Percentiles rank a stretch among this genome's conserved stretches.
These are phyloP conservation scores for Ormosia semicastrata DNA, from an alignment of 306 rosid genomes.

Conservation along the genomic window DNA sequence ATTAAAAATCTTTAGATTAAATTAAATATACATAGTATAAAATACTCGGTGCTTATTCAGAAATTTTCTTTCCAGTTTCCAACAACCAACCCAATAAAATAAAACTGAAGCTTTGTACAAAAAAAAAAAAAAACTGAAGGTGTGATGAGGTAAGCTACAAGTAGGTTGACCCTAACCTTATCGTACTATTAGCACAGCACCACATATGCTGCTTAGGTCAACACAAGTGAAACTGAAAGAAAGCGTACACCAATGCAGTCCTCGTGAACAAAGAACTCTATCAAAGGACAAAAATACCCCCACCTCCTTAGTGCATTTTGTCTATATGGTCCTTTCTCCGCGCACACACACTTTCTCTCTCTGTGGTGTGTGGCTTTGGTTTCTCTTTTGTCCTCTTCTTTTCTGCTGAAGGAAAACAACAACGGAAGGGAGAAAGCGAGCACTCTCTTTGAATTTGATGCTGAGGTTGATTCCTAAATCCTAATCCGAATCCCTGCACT, in stretches of 20 bases:
- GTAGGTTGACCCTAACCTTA: background rate
- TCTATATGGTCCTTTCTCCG: conserved; percentile 12
- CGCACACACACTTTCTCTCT: background rate
- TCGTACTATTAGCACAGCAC: background rate
- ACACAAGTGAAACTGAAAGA: background rate
- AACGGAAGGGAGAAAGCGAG: background rate
- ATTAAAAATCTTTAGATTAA: no score
- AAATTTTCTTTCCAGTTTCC: background rate
- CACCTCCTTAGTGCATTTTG: background rate
- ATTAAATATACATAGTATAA: no score
- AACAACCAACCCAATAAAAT: background rate
- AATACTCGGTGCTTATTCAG: background rate
- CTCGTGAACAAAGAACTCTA: background rate
- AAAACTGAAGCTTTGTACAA: no score
- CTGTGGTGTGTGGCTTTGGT: background rate
- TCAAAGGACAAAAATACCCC: conserved; percentile 20
- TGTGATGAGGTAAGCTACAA: background rate
- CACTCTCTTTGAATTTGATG: conserved; percentile 22
- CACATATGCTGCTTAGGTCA: background rate
- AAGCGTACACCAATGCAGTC: background rate
- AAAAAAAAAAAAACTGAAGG: background rate
- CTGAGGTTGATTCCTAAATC: conserved; percentile 32
- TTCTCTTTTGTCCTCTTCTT: background rate
- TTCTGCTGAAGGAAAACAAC: background rate
- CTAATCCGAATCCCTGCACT: background rate